Evolutionary conservation across 129 eudicot genomes (phyloP), one percentile per base, ranked within the genome.

Genomic region (Centrapalus pauciflorus): DNA sequence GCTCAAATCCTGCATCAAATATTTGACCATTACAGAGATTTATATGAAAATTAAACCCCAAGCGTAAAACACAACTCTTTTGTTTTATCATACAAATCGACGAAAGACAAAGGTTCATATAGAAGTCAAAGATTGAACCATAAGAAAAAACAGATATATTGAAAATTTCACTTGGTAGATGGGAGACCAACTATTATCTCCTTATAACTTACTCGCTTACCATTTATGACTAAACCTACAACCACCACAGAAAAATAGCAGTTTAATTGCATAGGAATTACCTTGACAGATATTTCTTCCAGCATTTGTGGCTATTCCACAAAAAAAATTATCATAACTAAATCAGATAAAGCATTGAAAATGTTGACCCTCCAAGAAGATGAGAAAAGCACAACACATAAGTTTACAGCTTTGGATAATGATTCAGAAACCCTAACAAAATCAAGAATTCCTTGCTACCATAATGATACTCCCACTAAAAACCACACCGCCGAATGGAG

Each of bases 1-100:
- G 86, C 69, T 94, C 97, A 69, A 94, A 94, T 46, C 99, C 99
- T 93, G 72, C 60, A 74, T 62, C 19, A 24, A 27, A 34, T 21
- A 34, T 69, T 26, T 41, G 21, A 67, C 35, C 60, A 38, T 7
- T 50, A 8, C 25, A 14, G 25, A 25, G 35, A 12, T 10, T 24
- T 38, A 27, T 26, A 49, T 8, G 17, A 27, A 67, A 17, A 52
- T 45, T 48, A 21, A 59, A 37, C 9, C 25, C n/a, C 49, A 28
- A 45, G 52, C 52, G 9, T 45, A 14, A 16, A 45, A 45, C 10
- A 69, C 19, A 68, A 17, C 41, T 43, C 17, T 13, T 40, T 13
- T n/a, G n/a, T 11, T 40, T 24, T n/a, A 62, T 23, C 34, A 23
- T 60, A 5, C 25, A 60, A 20, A 4, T 34, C 20, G 13, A 78